A percentile compares a stretch with the other conserved stretches of the same genome.
Evolutionary conservation across 192 early-diverging fungal genomes (phyloP).

Genomic region (Diversispora epigaea): DNA sequence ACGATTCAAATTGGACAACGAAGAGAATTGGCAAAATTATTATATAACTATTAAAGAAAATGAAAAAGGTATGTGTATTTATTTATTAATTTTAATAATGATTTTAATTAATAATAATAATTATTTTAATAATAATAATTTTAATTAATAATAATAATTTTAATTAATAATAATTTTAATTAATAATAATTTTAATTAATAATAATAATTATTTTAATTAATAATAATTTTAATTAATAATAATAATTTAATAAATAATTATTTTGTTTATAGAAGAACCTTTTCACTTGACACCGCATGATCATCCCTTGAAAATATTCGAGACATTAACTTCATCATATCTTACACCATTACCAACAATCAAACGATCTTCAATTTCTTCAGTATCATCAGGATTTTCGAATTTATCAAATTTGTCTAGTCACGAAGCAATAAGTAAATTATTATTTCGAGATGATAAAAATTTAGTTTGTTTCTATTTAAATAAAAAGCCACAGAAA

Average conservation of each 20-base stretch:
- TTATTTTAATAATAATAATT: background rate
- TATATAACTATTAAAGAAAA: conserved; percentile 52
- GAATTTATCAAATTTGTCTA: conserved; percentile 38
- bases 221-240: background rate
- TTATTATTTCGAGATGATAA: conserved; percentile 1
- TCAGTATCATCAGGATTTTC: conserved; percentile 38
- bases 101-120: background rate
- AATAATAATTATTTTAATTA: too few species aligned
- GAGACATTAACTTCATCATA: conserved; percentile 50
- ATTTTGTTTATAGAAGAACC: conserved; percentile 41
- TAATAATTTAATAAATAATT: background rate
- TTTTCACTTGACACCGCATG: conserved; percentile 47
- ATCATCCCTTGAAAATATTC: conserved; percentile 57
- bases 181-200: background rate
- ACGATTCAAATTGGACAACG: conserved; percentile 54
- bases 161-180: background rate
- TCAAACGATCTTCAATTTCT: conserved; percentile 40
- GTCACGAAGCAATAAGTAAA: conserved; percentile 11
- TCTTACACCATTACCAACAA: conserved; percentile 52
- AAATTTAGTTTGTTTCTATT: conserved; percentile 17
- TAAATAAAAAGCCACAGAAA: conserved; percentile 16
- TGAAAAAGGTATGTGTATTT: conserved; percentile 44
- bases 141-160: background rate
- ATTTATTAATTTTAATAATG: background rate
- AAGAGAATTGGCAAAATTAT: conserved; percentile 44